Base-by-base conservation (phyloP, 306 rosid species). In the Cucumis sativus region DNA sequence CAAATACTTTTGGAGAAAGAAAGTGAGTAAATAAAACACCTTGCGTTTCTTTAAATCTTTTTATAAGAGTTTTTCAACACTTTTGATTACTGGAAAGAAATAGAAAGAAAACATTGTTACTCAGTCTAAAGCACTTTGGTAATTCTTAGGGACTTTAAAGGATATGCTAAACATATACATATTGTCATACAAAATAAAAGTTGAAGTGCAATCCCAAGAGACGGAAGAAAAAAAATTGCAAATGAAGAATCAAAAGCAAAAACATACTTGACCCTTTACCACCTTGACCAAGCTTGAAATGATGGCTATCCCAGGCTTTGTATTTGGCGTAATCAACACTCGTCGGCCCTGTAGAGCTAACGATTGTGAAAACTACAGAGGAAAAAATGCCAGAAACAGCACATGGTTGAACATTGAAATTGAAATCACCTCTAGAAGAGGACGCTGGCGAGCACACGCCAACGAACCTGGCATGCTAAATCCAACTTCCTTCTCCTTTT, bases 401-500 rank as follows among this genome's bases (percentile, higher is more conserved):
- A 82, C 47, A 35, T 76, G 30, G 15, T 57, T 28, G 80, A 56
- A 39, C 74, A 65, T 28, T 28, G 56, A 77, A 40, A 9, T 20
- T 16, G 67, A 54, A 12, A 59, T 74, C 79, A 91, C 99, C 92
- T 85, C 74, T 61, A 92, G 79, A 85, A 96, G 96, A 13, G 98
- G 96, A 84, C 79, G 85, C 55, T 59, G 86, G 58, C 85, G 68
- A 47, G 99, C 99, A 45, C 65, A 84, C 18, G 93, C 88, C 82
- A 96, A 82, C 23, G 99, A 96, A 37, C 86, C 86, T 11, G 91
- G 90, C 98, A 96, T 85, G 84, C 87, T 86, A 84, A 96, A 96
- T 73, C 97, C 98, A 70, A 88, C 77, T 86, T 96, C 98, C 89
- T 89, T 88, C 81, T 96, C 99, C 88, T 91, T 96, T 79, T 91